A percentile compares a stretch with the other conserved stretches of the same genome.
Conservation (phyloP, 352 stramenopile genomes). For the Globisporangium alternatum region DNA sequence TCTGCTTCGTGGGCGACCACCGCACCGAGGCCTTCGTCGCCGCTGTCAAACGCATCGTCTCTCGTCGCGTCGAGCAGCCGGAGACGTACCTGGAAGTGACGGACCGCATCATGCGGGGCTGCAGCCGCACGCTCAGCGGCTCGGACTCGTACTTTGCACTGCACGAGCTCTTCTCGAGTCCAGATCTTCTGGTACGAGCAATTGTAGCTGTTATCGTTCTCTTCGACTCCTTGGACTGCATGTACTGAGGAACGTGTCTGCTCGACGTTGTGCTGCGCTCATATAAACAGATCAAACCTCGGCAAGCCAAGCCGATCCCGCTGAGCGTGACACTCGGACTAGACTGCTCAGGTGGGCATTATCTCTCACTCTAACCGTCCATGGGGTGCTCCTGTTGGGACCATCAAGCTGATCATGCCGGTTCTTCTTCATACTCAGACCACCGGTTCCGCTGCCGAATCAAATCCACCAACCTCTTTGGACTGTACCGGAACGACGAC, state of each 20-base stretch:
- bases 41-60: constrained; percentile 71
- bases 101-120: constrained; percentile 66
- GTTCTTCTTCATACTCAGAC: constrained; percentile 23
- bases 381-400: too few relatives aligned
- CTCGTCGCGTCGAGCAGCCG: constrained; percentile 37
- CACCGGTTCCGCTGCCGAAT: constrained; percentile 71
- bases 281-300: constrained; percentile 56
- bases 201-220: neutral
- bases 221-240: too few relatives aligned
- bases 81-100: constrained; percentile 44
- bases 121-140: constrained; percentile 72
- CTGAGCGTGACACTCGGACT: constrained; percentile 62
- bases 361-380: too few relatives aligned
- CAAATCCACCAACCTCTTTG: constrained; percentile 62
- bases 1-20: constrained; percentile 72
- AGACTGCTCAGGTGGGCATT: constrained; percentile 37
- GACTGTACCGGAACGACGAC: constrained; percentile 58
- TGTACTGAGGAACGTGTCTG: neutral
- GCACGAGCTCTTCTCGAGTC: constrained; percentile 56
- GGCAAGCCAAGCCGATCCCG: constrained; percentile 32
- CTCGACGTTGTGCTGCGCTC: neutral
- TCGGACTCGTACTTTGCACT: constrained; percentile 77
- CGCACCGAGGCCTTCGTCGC: constrained; percentile 72
- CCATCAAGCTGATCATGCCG: neutral
- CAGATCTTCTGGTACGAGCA: constrained; percentile 44